Conservation (phyloP, 116 monocot genomes). For the Phalaenopsis hybrid region DNA sequence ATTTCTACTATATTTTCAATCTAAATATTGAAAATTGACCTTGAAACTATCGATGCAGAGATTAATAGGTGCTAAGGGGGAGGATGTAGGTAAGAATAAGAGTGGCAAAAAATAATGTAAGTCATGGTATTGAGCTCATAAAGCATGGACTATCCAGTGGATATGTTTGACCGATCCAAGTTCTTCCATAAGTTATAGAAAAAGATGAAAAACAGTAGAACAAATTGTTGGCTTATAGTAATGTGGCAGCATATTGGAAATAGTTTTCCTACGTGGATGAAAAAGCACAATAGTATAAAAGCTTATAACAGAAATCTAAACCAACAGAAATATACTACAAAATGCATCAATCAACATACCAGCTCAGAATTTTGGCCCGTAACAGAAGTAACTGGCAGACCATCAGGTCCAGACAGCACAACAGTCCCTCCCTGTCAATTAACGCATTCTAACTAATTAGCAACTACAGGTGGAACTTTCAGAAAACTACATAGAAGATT, state of each 20-base stretch:
- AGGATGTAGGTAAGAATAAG: not conserved
- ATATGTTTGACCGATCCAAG: not conserved
- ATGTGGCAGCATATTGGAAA: no score
- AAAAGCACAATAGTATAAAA: not conserved
- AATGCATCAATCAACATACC: slow-evolving; percentile 35
- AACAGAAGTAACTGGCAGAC: slow-evolving; percentile 63
- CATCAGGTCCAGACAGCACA: slow-evolving; percentile 85
- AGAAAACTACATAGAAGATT: not conserved
- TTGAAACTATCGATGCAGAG: not conserved
- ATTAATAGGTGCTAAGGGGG: not conserved
- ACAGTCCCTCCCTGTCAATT: slow-evolving; percentile 75
- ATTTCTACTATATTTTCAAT: no score
- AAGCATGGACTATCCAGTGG: not conserved
- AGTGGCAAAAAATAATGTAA: not conserved
- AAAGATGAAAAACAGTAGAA: not conserved
- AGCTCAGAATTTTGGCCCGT: slow-evolving; percentile 83
- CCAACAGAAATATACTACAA: not conserved
- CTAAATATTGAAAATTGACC: not conserved
- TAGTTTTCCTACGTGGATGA: no score
- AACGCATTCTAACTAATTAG: not conserved
- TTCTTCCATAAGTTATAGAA: not conserved
- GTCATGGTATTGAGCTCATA: not conserved
- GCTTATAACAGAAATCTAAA: not conserved
- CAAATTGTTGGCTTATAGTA: not conserved
- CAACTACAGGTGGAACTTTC: not conserved